Base-by-base conservation (phyloP, 2,329 filamentous ascomycete species). In the Rosellinia necatrix region DNA sequence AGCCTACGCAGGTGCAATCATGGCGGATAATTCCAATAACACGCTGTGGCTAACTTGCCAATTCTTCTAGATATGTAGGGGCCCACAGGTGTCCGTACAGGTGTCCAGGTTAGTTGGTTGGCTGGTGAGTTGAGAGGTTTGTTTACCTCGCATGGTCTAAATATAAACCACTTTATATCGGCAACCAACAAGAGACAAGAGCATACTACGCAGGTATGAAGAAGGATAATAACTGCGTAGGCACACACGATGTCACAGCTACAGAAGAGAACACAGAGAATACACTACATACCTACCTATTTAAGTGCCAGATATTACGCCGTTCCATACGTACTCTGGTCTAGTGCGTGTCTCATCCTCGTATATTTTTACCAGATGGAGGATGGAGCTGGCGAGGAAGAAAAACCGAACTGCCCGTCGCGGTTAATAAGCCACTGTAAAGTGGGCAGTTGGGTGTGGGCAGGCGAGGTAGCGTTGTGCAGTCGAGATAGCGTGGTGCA, bases 401-500 rank as follows among this genome's bases (percentile, higher is more conserved):
- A 43, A 29, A 19, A 19, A 17, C 43, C 27, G 37, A 53, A 40
- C 55, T 53, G 55, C 44, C 49, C 24, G 9, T 53, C 54, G n/a
- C 4, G 49, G 49, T 53, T 50, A 56, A 47, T 53, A 32, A 27
- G 38, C 29, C 27, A 38, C 22, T 29, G 52, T 30, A 25, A 50
- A 43, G 52, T 32, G 44, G 38, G 30, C 6, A n/a, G n/a, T n/a
- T n/a, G n/a, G n/a, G n/a, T n/a, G n/a, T n/a, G n/a, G 37, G 34
- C 25, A 17, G 10, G 21, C 24, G 6, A 37, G 49, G 43, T 43
- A 42, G 37, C 12, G 38, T 46, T 9, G 10, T 38, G 46, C 43
- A 15, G 24, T 38, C 21, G 9, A 35, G 48, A 38, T 8, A 38
- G 22, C 22, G 35, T 3, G 17, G 13, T 15, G n/a, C 22, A 38